Evolutionary conservation across 108 stramenopile species (phyloP), one percentile per base, ranked within the genome.

Genomic region (Nannochloropsis granulata): DNA sequence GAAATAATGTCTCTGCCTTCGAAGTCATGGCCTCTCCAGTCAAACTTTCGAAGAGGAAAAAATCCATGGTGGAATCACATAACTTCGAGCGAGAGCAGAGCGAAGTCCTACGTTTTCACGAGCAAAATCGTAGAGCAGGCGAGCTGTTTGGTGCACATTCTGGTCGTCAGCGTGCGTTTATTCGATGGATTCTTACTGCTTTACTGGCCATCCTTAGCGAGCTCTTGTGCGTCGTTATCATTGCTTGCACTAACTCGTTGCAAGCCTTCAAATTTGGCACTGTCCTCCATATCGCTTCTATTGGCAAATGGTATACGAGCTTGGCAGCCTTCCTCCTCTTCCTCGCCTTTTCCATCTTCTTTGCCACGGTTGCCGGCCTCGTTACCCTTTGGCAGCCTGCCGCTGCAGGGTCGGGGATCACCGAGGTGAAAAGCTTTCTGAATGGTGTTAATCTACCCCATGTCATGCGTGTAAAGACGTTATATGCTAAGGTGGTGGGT

Each of bases 361-460:
- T 71, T 71, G 56, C 56, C 21, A n/a, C 10, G 0, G 56, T 71
- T 71, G 56, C 56, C n/a, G 56, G 56, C 21, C 21, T 71, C 11
- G 56, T 71, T 16, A 71, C 81, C 21, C 81, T 44, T 71, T 71
- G 16, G 56, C 56, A 71, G 56, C 92, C 92, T n/a, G 86, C 89
- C 44, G 93, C 91, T 0, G 83, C 80, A 14, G 95, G 94, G 2
- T 93, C 93, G 13, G 95, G 95, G 3, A 94, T 95, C 14, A 93
- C 94, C 13, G 94, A 94, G 88, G 92, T 94, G 44, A 94, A 94
- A 87, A 93, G 93, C 24, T 93, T 93, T 81, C 84, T 95, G 81
- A 95, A 95, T 83, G 95, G 95, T 1, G 90, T 95, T 71, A 90
- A 89, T 83, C 88, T 86, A 24, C 84, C 85, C 8, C 83, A 91